Base-by-base conservation (phyloP, 805 yeast species). In the Nakazawaea laoshanensis region DNA sequence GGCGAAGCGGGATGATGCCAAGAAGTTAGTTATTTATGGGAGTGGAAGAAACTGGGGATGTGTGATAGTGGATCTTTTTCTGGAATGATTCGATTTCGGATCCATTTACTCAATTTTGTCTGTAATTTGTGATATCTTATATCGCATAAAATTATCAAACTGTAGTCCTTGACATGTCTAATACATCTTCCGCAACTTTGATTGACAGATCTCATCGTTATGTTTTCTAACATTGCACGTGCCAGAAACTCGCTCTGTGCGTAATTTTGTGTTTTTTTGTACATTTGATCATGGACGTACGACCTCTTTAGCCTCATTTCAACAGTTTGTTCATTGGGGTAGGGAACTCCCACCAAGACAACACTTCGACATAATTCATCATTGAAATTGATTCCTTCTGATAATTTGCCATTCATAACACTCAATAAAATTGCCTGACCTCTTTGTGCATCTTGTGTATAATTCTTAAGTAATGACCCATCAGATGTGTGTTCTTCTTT, bases 171-270 rank as follows among this genome's bases (percentile, higher is more conserved):
- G 17, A 67, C 68, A 51, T 88, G 95, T 39, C 97, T 63, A 24
- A 88, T 88, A 5, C 96, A 84, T 42, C 97, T 67, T 0, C 96
- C 97, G 9, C 89, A 78, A 55, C 94, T 77, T 53, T 88, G 97
- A 49, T 88, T 88, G 1, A 88, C 86, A 0, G 95, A 82, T 33
- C 87, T 73, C 92, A 89, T 81, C 48, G 95, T 87, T 5, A 85
- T 60, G 45, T 83, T 85, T 44, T 87, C 95, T 46, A 83, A 80
- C 45, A 74, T 85, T 20, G 67, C 69, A 18, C 62, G 58, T 1
- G 78, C 61, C 3, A 66, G 70, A 6, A 47, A 55, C 21, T 49
- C 49, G 0, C 88, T 83, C 17, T 61, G 61, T 16, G 48, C 42
- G 8, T 11, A 6, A 9, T n/a, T 9, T 12, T 9, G 11, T 5